A percentile compares a stretch with the other conserved stretches of the same genome.
Evolutionary conservation across 306 rosid species (phyloP).

Genomic region (Medicago arabica): DNA sequence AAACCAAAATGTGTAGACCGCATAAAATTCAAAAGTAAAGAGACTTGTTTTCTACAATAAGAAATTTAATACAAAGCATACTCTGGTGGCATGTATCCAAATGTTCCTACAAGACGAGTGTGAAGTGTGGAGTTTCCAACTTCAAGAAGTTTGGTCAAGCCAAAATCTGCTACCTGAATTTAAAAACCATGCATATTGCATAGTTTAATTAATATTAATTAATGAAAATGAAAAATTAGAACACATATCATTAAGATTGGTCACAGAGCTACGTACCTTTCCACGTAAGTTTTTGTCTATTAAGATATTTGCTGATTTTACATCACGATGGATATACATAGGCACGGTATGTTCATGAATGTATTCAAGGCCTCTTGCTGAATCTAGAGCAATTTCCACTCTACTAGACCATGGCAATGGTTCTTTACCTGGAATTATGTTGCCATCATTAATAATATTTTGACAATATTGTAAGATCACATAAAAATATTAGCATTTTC

Average conservation of each 20-base stretch:
- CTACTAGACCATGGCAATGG: slow-evolving; percentile 76
- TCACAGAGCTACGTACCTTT: slow-evolving; percentile 55
- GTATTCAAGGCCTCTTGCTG: slow-evolving; percentile 92
- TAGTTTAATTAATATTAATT: background rate
- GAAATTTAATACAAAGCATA: slow-evolving; percentile 42
- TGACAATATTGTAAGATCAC: background rate
- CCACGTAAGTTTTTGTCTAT: slow-evolving; percentile 74
- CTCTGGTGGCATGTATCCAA: slow-evolving; percentile 98
- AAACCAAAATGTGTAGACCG: background rate
- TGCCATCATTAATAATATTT: background rate
- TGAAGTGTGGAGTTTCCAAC: slow-evolving; percentile 71
- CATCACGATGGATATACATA: slow-evolving; percentile 88
- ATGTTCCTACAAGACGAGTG: slow-evolving; percentile 89
- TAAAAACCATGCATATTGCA: background rate
- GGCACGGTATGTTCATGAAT: slow-evolving; percentile 95
- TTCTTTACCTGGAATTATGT: slow-evolving; percentile 57
- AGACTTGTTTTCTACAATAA: background rate
- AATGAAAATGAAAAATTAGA: slow-evolving; percentile 19
- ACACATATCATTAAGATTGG: background rate
- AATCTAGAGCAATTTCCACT: slow-evolving; percentile 88
- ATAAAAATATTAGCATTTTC: background rate
- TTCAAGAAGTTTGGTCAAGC: slow-evolving; percentile 79
- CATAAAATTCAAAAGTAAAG: background rate
- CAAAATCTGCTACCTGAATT: slow-evolving; percentile 86
- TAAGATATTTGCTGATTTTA: slow-evolving; percentile 86